Percentiles rank a stretch among this genome's conserved stretches.
phyloP scores from a whole-genome alignment of 495 filamentous ascomycete genomes.

The Friedmanniomyces endolithicus region DNA sequence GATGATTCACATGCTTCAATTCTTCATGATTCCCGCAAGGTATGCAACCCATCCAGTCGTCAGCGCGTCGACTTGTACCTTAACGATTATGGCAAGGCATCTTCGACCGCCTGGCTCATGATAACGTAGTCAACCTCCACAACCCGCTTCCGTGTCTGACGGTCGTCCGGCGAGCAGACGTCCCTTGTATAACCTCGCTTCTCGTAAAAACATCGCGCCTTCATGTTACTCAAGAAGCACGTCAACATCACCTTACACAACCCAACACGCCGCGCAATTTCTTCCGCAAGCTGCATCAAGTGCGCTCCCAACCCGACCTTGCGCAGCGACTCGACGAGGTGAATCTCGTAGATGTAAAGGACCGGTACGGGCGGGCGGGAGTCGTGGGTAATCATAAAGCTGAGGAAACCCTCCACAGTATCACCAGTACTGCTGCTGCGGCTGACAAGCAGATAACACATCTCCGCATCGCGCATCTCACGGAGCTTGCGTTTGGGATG shows the following conservation, averaged over 20 bases:
- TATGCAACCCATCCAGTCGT: too few species aligned
- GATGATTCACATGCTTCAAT: too few species aligned
- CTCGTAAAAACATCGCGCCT: slow-evolving; percentile 53
- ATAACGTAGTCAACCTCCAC: slow-evolving; percentile 19
- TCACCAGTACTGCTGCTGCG: background rate
- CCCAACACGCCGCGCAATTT: slow-evolving; percentile 24
- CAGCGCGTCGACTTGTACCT: background rate
- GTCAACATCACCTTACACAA: slow-evolving; percentile 76
- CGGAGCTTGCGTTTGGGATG: slow-evolving; percentile 50
- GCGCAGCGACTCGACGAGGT: slow-evolving; percentile 47
- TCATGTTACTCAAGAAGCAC: slow-evolving; percentile 56
- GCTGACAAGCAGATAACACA: slow-evolving; percentile 30
- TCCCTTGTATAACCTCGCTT: slow-evolving; percentile 48
- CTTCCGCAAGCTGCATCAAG: slow-evolving; percentile 27
- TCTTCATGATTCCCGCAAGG: too few species aligned
- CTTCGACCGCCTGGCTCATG: slow-evolving; percentile 5
- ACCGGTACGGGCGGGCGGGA: slow-evolving; percentile 61
- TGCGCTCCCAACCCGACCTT: slow-evolving; percentile 33
- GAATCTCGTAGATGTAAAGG: slow-evolving; percentile 81
- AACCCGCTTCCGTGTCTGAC: slow-evolving; percentile 8
- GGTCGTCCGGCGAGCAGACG: slow-evolving; percentile 9
- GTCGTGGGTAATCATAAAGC: slow-evolving; percentile 75
- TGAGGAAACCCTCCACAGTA: slow-evolving; percentile 48
- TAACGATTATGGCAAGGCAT: background rate
- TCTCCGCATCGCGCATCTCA: slow-evolving; percentile 64